These are phyloP conservation scores for Heritiera littoralis DNA, from an alignment of 345 rosid species.

Conservation along the genomic window DNA sequence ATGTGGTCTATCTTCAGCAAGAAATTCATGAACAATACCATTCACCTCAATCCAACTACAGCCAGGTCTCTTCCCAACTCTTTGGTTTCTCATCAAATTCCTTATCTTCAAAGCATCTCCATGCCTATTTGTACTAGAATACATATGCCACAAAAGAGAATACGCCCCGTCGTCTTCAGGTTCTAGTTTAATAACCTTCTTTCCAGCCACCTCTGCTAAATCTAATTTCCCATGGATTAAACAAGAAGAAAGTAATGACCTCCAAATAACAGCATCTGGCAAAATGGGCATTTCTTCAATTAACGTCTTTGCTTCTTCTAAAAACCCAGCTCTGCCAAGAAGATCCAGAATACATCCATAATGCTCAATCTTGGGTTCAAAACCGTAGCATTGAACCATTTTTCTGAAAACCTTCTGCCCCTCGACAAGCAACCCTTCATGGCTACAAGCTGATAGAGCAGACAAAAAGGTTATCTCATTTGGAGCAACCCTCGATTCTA, in stretches of 20 bases:
- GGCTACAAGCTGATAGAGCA: conserved; percentile 36
- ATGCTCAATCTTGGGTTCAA: conserved; percentile 38
- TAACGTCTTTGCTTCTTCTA: conserved; percentile 31
- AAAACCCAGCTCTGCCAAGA: conserved; percentile 40
- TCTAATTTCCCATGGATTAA: conserved; percentile 28
- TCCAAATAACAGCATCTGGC: conserved; percentile 42
- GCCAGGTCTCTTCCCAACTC: conserved; percentile 32
- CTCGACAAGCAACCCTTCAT: conserved; percentile 35
- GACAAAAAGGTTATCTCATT: conserved; percentile 34
- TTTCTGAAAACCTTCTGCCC: conserved; percentile 29
- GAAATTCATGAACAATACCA: conserved; percentile 30
- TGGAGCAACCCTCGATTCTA: conserved; percentile 28
- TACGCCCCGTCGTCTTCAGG: conserved; percentile 33
- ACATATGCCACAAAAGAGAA: conserved; percentile 27
- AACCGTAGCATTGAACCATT: conserved; percentile 33
- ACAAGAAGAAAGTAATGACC: conserved; percentile 33
- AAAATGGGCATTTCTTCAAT: conserved; percentile 24
- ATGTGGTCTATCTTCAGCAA: conserved; percentile 30
- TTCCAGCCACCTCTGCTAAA: conserved; percentile 31
- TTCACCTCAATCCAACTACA: conserved; percentile 41
- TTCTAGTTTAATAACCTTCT: conserved; percentile 28
- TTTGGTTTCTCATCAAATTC: conserved; percentile 30
- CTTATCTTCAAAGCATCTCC: conserved; percentile 29
- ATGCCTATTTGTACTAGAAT: conserved; percentile 24
- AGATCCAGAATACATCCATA: conserved; percentile 42